phyloP scores from a whole-genome alignment of 768 basidiomycete species.

The Lactifluus subvellereus region DNA sequence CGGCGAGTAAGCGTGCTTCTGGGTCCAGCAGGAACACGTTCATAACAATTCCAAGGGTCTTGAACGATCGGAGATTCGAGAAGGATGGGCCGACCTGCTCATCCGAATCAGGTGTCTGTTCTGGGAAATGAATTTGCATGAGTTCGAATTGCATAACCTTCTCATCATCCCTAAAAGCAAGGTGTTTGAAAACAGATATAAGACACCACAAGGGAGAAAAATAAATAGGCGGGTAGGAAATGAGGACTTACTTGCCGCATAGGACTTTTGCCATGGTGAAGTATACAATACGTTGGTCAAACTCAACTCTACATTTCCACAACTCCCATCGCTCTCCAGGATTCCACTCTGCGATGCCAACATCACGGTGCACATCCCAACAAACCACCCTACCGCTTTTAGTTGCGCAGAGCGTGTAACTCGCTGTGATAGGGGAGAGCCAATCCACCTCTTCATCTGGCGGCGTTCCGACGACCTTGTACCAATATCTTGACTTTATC shows the following conservation, averaged over 20 bases:
- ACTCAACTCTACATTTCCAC: constrained; percentile 76
- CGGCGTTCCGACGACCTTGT: constrained; percentile 61
- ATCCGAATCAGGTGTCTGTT: constrained; percentile 23
- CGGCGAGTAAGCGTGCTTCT: constrained; percentile 50
- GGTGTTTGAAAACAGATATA: not conserved
- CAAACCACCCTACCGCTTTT: constrained; percentile 72
- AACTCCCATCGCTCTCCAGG: constrained; percentile 58
- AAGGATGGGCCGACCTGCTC: constrained; percentile 39
- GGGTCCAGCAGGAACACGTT: constrained; percentile 73
- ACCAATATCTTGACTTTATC: constrained; percentile 46
- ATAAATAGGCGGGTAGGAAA: not conserved
- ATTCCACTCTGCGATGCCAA: constrained; percentile 63
- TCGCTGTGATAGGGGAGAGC: constrained; percentile 71
- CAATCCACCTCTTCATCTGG: constrained; percentile 68
- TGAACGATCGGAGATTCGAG: constrained; percentile 55
- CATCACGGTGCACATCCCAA: constrained; percentile 63
- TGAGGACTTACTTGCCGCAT: constrained; percentile 19
- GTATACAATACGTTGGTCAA: constrained; percentile 62
- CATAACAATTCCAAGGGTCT: constrained; percentile 65
- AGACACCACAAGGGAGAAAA: not conserved
- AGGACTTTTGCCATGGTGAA: constrained; percentile 56
- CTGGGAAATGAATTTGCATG: constrained; percentile 60
- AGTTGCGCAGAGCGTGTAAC: constrained; percentile 70
- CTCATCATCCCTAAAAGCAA: constrained; percentile 36
- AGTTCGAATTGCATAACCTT: constrained; percentile 66